A percentile compares a stretch with the other conserved stretches of the same genome.
Conservation (phyloP, 495 filamentous ascomycete genomes). For the Trichoderma erinaceum region DNA sequence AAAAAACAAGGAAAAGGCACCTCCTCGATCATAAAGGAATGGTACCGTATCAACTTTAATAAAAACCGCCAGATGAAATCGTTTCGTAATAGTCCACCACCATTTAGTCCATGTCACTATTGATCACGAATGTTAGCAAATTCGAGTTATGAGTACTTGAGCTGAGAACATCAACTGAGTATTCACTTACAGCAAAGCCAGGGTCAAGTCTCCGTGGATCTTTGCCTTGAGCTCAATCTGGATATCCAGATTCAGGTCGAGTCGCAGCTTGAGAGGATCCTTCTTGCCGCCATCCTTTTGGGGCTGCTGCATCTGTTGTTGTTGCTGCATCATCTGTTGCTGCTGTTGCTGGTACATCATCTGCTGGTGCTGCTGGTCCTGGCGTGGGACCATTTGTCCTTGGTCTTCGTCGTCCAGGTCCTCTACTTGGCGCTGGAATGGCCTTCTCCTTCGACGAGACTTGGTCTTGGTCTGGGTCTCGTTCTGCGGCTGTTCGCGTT, state of each 20-base stretch:
- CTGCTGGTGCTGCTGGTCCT: constrained; percentile 22
- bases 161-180: not conserved
- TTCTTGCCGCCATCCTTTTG: constrained; percentile 40
- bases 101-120: constrained; percentile 1
- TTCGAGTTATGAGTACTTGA: not conserved
- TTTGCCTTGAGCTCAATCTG: constrained; percentile 87
- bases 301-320: constrained; percentile 22
- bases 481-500: not conserved
- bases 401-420: constrained; percentile 16
- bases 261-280: constrained; percentile 67
- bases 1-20: not conserved
- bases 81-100: not conserved
- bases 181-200: constrained; percentile 68
- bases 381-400: not conserved
- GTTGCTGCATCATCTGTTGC: constrained; percentile 23
- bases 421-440: constrained; percentile 3
- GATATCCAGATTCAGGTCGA: constrained; percentile 84
- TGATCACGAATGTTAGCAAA: not conserved
- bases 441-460: constrained; percentile 10
- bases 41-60: not conserved
- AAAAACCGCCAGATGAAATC: not conserved
- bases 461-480: constrained; percentile 2
- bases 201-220: constrained; percentile 83
- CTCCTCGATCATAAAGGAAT: not conserved
- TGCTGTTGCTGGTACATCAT: constrained; percentile 21